Percentiles rank a stretch among this genome's conserved stretches.
phyloP scores from a whole-genome alignment of 176 grass and related monocot species.

The Echinochloa phyllopogon region DNA sequence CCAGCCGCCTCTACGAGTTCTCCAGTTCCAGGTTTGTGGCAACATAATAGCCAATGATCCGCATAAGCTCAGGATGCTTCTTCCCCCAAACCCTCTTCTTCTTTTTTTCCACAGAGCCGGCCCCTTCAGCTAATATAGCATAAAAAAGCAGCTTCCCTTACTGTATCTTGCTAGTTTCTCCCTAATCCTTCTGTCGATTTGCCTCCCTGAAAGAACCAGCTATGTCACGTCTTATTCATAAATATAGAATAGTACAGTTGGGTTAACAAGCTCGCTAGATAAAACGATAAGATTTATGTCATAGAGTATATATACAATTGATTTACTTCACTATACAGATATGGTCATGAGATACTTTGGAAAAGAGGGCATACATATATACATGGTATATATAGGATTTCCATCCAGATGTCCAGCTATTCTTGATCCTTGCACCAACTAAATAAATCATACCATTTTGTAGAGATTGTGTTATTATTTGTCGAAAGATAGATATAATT shows the following conservation, averaged over 20 bases:
- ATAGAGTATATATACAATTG: background rate
- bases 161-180: background rate
- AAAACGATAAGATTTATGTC: background rate
- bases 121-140: background rate
- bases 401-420: background rate
- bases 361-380: too few relatives aligned
- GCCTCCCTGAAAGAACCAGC: background rate
- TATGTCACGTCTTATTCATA: background rate
- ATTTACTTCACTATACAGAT: background rate
- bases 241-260: background rate
- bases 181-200: background rate
- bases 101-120: background rate
- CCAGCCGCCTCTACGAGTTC: slow-evolving; percentile 40
- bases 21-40: slow-evolving; percentile 33
- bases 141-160: background rate
- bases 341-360: too few relatives aligned
- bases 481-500: background rate
- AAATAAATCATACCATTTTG: background rate
- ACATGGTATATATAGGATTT: background rate
- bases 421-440: background rate
- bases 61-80: background rate
- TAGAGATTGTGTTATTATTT: background rate
- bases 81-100: background rate
- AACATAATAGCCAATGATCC: background rate
- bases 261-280: background rate